A percentile compares a stretch with the other conserved stretches of the same genome.
phyloP scores from a whole-genome alignment of 106 monocot genomes.

The Allium fistulosum region DNA sequence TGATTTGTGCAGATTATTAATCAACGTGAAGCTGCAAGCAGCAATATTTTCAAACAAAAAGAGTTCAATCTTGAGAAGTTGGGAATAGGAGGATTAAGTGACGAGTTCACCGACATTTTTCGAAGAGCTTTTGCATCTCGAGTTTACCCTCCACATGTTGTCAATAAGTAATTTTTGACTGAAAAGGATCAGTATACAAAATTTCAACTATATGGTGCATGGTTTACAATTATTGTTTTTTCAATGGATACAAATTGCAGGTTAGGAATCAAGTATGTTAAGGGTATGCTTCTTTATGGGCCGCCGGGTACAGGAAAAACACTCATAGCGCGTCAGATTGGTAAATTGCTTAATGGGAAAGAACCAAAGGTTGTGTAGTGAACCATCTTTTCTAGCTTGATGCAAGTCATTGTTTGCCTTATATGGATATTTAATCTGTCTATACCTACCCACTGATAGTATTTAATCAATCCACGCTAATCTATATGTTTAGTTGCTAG shows the following conservation, averaged over 20 bases:
- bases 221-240: background rate
- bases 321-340: conserved; percentile 97
- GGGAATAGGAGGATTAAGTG: conserved; percentile 90
- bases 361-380: conserved; percentile 76
- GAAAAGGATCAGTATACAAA: too few relatives aligned
- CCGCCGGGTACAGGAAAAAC: conserved; percentile 99
- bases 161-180: conserved; percentile 52
- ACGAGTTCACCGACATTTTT: conserved; percentile 91
- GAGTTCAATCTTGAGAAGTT: conserved; percentile 91
- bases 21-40: conserved; percentile 84
- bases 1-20: conserved; percentile 55
- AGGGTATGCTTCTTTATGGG: conserved; percentile 92
- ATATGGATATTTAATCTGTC: too few relatives aligned
- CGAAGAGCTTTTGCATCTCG: conserved; percentile 98
- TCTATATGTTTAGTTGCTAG: too few relatives aligned
- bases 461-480: too few relatives aligned
- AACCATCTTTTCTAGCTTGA: background rate
- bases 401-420: too few relatives aligned
- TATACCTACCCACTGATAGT: too few relatives aligned
- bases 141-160: conserved; percentile 90
- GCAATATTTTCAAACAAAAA: conserved; percentile 87
- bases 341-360: conserved; percentile 89
- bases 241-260: conserved; percentile 18
- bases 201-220: too few relatives aligned
- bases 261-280: conserved; percentile 96